phyloP scores from a whole-genome alignment of 306 rosid species.

The Quercus ilex region DNA sequence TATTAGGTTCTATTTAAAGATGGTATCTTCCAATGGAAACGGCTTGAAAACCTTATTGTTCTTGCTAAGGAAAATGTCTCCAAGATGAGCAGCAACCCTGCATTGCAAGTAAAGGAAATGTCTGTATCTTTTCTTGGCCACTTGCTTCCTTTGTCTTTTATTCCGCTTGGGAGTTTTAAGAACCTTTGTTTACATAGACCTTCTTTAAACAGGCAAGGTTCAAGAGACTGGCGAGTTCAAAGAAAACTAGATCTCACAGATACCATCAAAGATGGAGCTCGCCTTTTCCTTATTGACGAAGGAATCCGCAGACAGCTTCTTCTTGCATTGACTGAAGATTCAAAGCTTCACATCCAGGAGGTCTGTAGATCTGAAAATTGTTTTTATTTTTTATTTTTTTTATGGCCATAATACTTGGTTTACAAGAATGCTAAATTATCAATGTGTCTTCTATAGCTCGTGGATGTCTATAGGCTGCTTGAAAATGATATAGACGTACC shows the following conservation, averaged over 20 bases:
- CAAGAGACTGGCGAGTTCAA: slow-evolving; percentile 48
- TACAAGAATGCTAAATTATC: slow-evolving; percentile 17
- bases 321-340: slow-evolving; percentile 96
- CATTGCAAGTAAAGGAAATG: slow-evolving; percentile 62
- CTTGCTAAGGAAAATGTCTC: slow-evolving; percentile 95
- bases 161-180: slow-evolving; percentile 14
- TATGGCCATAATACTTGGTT: slow-evolving; percentile 2
- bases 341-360: slow-evolving; percentile 95
- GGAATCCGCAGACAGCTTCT: slow-evolving; percentile 90
- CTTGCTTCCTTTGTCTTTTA: slow-evolving; percentile 17
- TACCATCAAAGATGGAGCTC: slow-evolving; percentile 97
- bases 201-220: slow-evolving; percentile 42
- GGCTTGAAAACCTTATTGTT: slow-evolving; percentile 91
- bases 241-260: slow-evolving; percentile 88
- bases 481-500: slow-evolving; percentile 88
- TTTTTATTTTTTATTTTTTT: slow-evolving; percentile 7
- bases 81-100: slow-evolving; percentile 96
- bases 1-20: slow-evolving; percentile 90
- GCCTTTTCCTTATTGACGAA: slow-evolving; percentile 80
- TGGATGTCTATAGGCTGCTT: slow-evolving; percentile 82
- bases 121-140: slow-evolving; percentile 36
- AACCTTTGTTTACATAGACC: slow-evolving; percentile 22
- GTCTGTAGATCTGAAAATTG: slow-evolving; percentile 30
- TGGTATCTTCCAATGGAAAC: slow-evolving; percentile 96
- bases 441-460: slow-evolving; percentile 60